Evolutionary conservation across 129 eudicot species (phyloP), one percentile per base, ranked within the genome.

Genomic region (Cynara cardunculus): DNA sequence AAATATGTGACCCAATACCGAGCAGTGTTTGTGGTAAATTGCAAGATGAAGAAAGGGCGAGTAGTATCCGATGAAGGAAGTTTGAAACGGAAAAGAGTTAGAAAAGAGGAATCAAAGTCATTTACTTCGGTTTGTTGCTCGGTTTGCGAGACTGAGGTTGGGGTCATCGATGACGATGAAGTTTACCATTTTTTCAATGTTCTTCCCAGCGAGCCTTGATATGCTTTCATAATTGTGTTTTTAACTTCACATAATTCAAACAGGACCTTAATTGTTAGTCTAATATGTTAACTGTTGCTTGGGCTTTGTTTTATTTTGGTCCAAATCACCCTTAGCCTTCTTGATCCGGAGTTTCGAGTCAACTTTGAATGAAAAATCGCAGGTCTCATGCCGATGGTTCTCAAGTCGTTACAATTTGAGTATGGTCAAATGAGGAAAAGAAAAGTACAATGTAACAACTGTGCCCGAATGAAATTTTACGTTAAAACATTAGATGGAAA

Each of bases 1-100:
- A 90, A 86, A 83, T 90, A 90, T 64, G 87, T 95, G 84, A 95
- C 99, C 18, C 99, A 90, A 80, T 95, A 92, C 87, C 81, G 99
- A 72, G 99, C 99, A 18, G 81, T 95, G 10, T 94, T 94, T 86
- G 99, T 95, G 49, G 84, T 82, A 46, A 95, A 95, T 75, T 95
- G 99, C 81, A 90, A 85, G 84, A 87, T 87, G 72, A 92, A 79
- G 71, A 85, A 72, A 6, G 87, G 87, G 59, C 80, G 80, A 78
- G 88, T 85, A 78, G 88, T 84, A 26, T 64, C 89, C 3, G 84
- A 88, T 9, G 80, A 85, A 70, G 93, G 89, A 79, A 89, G 88
- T 72, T 27, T 77, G 82, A 95, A 89, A 81, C 82, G 93, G 25
- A 92, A 89, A 86, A 85, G 94, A 88, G 81, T 82, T 27, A 86